Evolutionary conservation across 805 yeast genomes (phyloP), one percentile per base, ranked within the genome.

Genomic region (Candida nemodendra): DNA sequence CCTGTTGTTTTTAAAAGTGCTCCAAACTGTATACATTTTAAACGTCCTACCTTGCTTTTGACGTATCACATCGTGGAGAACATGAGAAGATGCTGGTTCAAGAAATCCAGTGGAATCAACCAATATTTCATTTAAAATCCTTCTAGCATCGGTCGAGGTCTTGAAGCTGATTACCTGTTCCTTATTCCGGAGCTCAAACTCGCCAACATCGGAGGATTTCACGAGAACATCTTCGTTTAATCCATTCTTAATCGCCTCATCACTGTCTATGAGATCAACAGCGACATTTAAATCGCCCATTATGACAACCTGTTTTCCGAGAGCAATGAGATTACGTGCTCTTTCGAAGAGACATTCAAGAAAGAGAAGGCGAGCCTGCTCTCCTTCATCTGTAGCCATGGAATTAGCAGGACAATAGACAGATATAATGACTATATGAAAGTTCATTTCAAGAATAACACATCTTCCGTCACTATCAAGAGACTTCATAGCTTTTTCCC

Each of bases 391-490:
- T 0, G 88, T 76, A 1, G 72, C 76, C 59, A 69, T 68, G 0
- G 97, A 86, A 56, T 88, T 87, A 1, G 98, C 98, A 0, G 98
- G 98, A 56, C 97, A 91, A 54, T 91, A 91, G 4, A 82, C 71
- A 0, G 81, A 68, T 30, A 85, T 74, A 0, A 85, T 58, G 3
- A 85, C 85, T 1, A 78, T 53, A 36, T 78, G 74, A 44, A 69
- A 72, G 1, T 80, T 76, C 17, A 90, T 54, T 53, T 93, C 98
- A 0, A 90, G 62, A 4, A 86, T 71, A 2, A 89, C 72, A 42
- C 86, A 76, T 30, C 99, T 67, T 1, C 98, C 98, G 57, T 93
- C 93, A n/a, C 74, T 55, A 55, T 91, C 99, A 0, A 93, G 50
- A n/a, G 44, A 38, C n/a, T 42, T 34, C 14, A 56, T 45, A 9